Evolutionary conservation across 148 eudicot species (phyloP).

Genomic region (Polygonum aviculare): DNA sequence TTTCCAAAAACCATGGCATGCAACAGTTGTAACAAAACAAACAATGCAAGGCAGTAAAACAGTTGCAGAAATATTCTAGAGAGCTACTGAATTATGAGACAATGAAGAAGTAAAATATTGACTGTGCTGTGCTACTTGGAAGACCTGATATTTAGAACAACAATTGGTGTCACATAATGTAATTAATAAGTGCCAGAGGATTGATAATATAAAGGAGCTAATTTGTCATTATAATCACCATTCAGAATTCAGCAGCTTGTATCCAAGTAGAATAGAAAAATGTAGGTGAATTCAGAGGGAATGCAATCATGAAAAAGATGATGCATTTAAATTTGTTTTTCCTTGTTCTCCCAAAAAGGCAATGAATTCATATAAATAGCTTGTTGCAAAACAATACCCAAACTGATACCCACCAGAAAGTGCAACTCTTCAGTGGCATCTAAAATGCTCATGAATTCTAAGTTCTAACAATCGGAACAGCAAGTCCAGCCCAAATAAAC

Average conservation of each 20-base stretch:
- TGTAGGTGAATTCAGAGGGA: background rate
- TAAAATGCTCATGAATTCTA: background rate
- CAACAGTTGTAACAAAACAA: background rate
- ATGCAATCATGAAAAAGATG: background rate
- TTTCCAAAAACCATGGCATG: background rate
- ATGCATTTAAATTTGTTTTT: background rate
- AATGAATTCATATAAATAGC: too few species aligned
- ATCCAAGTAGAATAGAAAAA: background rate
- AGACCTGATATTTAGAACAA: background rate
- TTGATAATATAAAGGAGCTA: background rate
- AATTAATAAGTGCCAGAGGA: background rate
- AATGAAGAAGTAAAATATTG: background rate
- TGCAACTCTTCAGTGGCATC: background rate
- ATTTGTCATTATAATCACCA: background rate
- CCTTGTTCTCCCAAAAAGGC: too few species aligned
- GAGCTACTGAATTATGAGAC: background rate
- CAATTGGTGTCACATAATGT: background rate
- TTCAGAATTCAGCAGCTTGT: background rate
- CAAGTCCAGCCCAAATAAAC: background rate
- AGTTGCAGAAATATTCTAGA: background rate
- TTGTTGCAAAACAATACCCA: background rate
- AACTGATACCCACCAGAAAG: background rate
- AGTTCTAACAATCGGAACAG: background rate
- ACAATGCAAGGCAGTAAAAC: background rate
- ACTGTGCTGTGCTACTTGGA: background rate